Evolutionary conservation across 1,284 basidiomycete genomes (phyloP).

Genomic region (Leucoagaricus sp.): DNA sequence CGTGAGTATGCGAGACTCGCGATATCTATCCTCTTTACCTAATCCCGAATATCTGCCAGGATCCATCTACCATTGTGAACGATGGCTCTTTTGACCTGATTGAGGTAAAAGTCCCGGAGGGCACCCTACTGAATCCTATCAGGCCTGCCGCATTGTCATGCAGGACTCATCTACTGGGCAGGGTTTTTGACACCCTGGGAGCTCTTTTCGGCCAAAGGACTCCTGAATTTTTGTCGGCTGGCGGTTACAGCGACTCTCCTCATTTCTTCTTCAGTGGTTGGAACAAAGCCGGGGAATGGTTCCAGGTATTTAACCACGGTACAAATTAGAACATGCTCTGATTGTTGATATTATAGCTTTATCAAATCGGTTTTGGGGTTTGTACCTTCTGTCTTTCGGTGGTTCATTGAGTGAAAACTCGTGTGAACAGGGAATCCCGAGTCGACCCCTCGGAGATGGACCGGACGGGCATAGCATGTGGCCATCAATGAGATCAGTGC

Average conservation of each 20-base stretch:
- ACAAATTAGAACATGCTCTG: neutral
- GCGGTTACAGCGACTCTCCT: constrained; percentile 31
- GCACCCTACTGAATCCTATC: constrained; percentile 30
- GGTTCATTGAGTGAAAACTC: neutral
- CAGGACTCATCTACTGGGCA: constrained; percentile 30
- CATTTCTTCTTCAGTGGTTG: constrained; percentile 35
- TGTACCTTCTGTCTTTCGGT: neutral
- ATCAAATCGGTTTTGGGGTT: constrained; percentile 32
- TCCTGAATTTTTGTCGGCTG: constrained; percentile 31
- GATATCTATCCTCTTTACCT: too few species aligned
- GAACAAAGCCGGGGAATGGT: constrained; percentile 27
- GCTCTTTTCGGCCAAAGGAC: constrained; percentile 31
- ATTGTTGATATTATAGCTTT: constrained; percentile 18
- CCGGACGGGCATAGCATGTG: constrained; percentile 31
- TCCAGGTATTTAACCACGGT: constrained; percentile 19
- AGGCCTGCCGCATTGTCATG: constrained; percentile 32
- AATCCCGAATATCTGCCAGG: constrained; percentile 12
- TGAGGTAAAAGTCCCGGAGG: constrained; percentile 30
- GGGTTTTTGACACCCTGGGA: constrained; percentile 27
- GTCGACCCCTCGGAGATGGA: constrained; percentile 24
- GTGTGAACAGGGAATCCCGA: constrained; percentile 22
- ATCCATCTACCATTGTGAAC: constrained; percentile 32
- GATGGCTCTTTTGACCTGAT: constrained; percentile 39
- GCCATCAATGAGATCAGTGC: constrained; percentile 33
- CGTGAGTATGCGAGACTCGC: constrained; percentile 12